Conservation (phyloP, 2,329 filamentous ascomycete genomes). For the Hypoxylon sp. region DNA sequence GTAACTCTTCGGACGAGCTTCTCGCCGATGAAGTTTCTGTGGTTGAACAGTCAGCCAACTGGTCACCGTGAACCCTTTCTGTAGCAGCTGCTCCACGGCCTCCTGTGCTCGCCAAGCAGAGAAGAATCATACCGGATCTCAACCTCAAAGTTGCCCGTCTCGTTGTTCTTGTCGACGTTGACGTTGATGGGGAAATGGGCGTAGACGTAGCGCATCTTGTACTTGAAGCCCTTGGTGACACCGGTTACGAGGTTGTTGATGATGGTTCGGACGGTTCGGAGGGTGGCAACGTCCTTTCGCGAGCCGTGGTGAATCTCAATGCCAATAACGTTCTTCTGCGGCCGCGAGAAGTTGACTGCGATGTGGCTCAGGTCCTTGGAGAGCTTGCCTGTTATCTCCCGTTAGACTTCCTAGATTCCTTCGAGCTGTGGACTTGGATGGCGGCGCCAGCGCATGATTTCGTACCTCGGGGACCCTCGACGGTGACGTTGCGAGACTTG, state of each 20-base stretch:
- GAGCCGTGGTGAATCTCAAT: slow-evolving; percentile 99
- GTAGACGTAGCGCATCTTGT: slow-evolving; percentile 99
- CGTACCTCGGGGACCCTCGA: slow-evolving; percentile 93
- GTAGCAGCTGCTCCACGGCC: background rate
- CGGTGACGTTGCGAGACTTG: slow-evolving; percentile 95
- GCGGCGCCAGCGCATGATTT: slow-evolving; percentile 34
- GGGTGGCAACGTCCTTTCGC: slow-evolving; percentile 97
- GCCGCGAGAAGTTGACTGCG: slow-evolving; percentile 92
- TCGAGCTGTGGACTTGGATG: background rate
- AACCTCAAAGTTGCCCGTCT: slow-evolving; percentile 87
- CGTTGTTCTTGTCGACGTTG: slow-evolving; percentile 95
- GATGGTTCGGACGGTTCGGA: slow-evolving; percentile 96
- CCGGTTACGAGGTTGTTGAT: slow-evolving; percentile 99
- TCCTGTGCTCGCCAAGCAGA: background rate
- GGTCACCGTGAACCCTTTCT: background rate
- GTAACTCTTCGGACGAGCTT: slow-evolving; percentile 95
- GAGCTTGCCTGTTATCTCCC: slow-evolving; percentile 78
- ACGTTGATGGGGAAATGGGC: slow-evolving; percentile 99
- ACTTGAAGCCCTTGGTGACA: slow-evolving; percentile 99
- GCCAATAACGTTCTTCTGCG: slow-evolving; percentile 85
- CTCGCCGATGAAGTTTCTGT: slow-evolving; percentile 97
- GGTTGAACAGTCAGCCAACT: slow-evolving; percentile 44
- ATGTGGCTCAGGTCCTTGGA: slow-evolving; percentile 96
- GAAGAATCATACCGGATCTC: slow-evolving; percentile 85
- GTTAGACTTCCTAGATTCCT: slow-evolving; percentile 42